Evolutionary conservation across 2,329 filamentous ascomycete genomes (phyloP), one percentile per base, ranked within the genome.

Genomic region (Fusarium sp.): DNA sequence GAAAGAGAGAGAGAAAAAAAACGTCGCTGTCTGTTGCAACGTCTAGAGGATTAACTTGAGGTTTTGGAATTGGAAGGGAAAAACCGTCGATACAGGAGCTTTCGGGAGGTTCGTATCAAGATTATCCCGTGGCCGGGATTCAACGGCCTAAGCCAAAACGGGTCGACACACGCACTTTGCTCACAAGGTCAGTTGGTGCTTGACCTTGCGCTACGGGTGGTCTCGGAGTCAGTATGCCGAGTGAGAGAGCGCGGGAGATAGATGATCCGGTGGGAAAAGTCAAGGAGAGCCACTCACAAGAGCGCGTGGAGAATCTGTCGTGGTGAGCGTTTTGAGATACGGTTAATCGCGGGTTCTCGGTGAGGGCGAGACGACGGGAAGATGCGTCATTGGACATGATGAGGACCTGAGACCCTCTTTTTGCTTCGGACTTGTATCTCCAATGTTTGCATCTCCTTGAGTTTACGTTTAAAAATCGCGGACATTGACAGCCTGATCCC

Each of bases 71-170:
- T 75, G 59, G 52, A 68, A 69, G 72, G 73, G 75, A 69, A 78
- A 78, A 78, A 75, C 73, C 72, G 74, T 77, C 67, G 66, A 76
- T 78, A 74, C 74, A 77, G 70, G 69, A 73, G 75, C 71, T 75
- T 75, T 76, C 56, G 74, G 75, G 73, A 71, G 75, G 73, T 74
- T 78, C 77, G 77, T 78, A 78, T 75, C 75, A 78, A 78, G 75
- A 78, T 78, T 78, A 75, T 78, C 77, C 77, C 77, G 77, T 78
- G 77, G 69, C 73, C 73, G 69, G 72, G 72, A 73, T 75, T 26
- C 62, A 66, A 69, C 60, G 72, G 68, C 62, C 72, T 78, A 78
- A 72, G 30, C 76, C 77, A 52, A 68, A 78, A 76, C 30, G 61
- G 76, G 69, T 62, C 48, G 57, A 75, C 51, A 26, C 68, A 62